A percentile compares a stretch with the other conserved stretches of the same genome.
phyloP scores from a whole-genome alignment of 257 asterid species.

The Jacaranda mimosifolia region DNA sequence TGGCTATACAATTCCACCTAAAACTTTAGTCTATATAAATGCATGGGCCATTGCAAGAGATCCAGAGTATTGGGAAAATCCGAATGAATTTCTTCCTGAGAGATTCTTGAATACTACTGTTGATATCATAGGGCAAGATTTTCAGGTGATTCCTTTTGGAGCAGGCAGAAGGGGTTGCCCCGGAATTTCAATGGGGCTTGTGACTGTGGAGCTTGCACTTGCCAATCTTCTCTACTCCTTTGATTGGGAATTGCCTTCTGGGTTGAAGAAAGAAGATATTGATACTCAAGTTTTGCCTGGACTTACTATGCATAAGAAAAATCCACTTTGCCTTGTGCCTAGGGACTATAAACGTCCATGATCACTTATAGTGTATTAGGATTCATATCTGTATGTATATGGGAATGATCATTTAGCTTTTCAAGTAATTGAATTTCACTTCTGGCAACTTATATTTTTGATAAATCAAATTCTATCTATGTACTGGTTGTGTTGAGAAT shows the following conservation, averaged over 20 bases:
- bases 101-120: constrained; percentile 44
- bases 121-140: constrained; percentile 45
- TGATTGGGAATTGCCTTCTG: constrained; percentile 53
- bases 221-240: constrained; percentile 55
- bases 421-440: no score
- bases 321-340: constrained; percentile 56
- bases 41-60: constrained; percentile 68
- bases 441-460: no score
- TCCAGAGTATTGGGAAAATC: constrained; percentile 47
- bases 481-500: no score
- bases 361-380: not conserved
- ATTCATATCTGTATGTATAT: no score
- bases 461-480: no score
- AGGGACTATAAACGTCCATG: not conserved
- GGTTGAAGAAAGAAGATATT: constrained; percentile 44
- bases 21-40: constrained; percentile 50
- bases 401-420: no score
- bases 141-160: constrained; percentile 57
- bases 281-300: constrained; percentile 51
- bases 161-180: constrained; percentile 60
- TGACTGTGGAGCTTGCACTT: constrained; percentile 49
- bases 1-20: constrained; percentile 46
- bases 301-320: constrained; percentile 58
- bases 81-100: constrained; percentile 49
- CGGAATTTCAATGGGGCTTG: constrained; percentile 55